phyloP scores from a whole-genome alignment of 2,329 filamentous ascomycete genomes.

The Penicillium sp. region DNA sequence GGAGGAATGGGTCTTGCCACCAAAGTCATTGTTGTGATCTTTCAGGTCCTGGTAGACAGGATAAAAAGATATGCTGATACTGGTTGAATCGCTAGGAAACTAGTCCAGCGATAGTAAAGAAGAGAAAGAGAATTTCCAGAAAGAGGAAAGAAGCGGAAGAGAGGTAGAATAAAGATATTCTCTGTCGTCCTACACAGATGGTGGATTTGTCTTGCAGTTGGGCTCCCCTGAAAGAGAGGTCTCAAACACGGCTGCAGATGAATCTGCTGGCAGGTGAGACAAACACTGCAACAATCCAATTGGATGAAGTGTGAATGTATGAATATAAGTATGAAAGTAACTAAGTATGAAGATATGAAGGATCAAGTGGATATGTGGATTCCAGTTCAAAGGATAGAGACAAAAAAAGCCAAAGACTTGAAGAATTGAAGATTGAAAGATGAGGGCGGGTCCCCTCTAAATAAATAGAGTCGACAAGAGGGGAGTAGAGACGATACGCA shows the following conservation, averaged over 20 bases:
- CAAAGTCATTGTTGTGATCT: conserved; percentile 12
- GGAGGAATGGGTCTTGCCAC: conserved; percentile 24
- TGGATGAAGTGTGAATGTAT: conserved; percentile 1
- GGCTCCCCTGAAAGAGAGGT: conserved; percentile 16
- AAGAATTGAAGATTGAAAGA: conserved; percentile 12
- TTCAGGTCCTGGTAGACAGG: conserved; percentile 4
- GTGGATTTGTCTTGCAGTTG: conserved; percentile 14
- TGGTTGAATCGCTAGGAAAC: conserved; percentile 4
- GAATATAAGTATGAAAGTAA: background rate
- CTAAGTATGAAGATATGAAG: conserved; percentile 4
- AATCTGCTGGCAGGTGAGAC: conserved; percentile 16
- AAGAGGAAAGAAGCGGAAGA: conserved; percentile 27
- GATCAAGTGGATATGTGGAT: background rate
- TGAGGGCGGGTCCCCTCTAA: conserved; percentile 12
- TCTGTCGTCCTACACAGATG: conserved; percentile 15
- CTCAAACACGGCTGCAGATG: conserved; percentile 20
- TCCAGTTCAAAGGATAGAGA: background rate
- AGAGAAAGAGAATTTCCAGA: conserved; percentile 18
- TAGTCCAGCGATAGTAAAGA: conserved; percentile 10
- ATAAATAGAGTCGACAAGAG: conserved; percentile 7
- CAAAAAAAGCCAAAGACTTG: conserved; percentile 4
- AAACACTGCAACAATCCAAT: conserved; percentile 20
- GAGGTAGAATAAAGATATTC: conserved; percentile 15
- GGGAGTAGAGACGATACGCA: conserved; percentile 19
- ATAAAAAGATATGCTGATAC: conserved; percentile 3